Conservation (phyloP, 2,329 filamentous ascomycete genomes). For the Cladophialophora carrionii region DNA sequence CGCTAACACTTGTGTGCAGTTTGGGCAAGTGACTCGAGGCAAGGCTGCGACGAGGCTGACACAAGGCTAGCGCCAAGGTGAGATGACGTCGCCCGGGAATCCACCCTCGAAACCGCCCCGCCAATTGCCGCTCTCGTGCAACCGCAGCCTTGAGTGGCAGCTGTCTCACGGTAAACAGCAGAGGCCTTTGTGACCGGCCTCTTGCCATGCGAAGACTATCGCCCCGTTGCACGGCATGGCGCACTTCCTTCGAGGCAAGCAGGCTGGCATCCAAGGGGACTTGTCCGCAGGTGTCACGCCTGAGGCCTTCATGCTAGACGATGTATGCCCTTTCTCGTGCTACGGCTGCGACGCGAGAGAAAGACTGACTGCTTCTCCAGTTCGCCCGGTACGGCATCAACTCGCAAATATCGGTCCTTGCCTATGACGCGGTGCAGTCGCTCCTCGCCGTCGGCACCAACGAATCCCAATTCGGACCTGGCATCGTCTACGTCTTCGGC, state of each 20-base stretch:
- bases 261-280: conserved; percentile 89
- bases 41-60: background rate
- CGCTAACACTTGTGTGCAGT: background rate
- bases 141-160: background rate
- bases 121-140: background rate
- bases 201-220: conserved; percentile 17
- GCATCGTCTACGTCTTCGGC: conserved; percentile 87
- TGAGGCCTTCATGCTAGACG: conserved; percentile 79
- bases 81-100: background rate
- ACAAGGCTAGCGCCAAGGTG: background rate
- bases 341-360: conserved; percentile 28
- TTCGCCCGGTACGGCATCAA: conserved; percentile 79
- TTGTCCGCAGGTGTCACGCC: conserved; percentile 79
- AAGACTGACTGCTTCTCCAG: conserved; percentile 41
- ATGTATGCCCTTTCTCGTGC: conserved; percentile 57
- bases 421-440: conserved; percentile 92
- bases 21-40: background rate
- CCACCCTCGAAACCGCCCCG: background rate
- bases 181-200: background rate
- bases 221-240: conserved; percentile 63
- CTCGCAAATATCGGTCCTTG: conserved; percentile 73
- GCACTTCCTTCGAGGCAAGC: conserved; percentile 85
- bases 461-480: conserved; percentile 80
- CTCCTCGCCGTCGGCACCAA: conserved; percentile 89
- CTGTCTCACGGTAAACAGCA: background rate